These are phyloP conservation scores for Hypsizygus ulmarius DNA, from an alignment of 1,284 basidiomycete species.

Conservation along the genomic window DNA sequence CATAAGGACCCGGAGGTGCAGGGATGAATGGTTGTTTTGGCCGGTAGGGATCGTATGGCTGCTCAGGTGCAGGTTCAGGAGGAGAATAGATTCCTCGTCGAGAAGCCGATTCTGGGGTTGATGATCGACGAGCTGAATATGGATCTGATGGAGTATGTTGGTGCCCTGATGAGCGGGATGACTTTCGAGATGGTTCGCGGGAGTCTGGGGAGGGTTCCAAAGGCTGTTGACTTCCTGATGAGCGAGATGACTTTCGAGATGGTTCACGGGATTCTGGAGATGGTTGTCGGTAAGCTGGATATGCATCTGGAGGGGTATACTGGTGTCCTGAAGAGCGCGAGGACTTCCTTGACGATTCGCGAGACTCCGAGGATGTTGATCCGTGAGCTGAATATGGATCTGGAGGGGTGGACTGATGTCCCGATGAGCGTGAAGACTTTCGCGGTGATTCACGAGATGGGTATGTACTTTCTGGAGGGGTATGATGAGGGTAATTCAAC, in stretches of 20 bases:
- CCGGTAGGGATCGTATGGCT: too few relatives aligned
- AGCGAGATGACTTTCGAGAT: neutral
- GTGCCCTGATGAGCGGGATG: neutral
- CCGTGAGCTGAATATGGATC: constrained; percentile 2
- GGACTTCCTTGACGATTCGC: neutral
- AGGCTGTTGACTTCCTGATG: neutral
- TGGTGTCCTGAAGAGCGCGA: constrained; percentile 11
- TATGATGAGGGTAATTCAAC: constrained; percentile 3
- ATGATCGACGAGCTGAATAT: neutral
- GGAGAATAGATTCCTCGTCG: too few relatives aligned
- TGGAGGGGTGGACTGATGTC: constrained; percentile 3
- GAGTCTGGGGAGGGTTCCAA: too few relatives aligned
- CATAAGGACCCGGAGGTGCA: too few relatives aligned
- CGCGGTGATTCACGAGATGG: neutral
- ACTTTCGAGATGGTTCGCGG: neutral
- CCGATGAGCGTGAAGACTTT: neutral
- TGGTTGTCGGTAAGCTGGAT: constrained; percentile 2
- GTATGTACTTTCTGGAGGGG: constrained; percentile 7
- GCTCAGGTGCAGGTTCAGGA: too few relatives aligned
- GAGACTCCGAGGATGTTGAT: neutral
- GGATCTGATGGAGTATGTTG: constrained; percentile 9
- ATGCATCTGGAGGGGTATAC: constrained; percentile 18
- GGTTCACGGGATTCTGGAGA: constrained; percentile 5
- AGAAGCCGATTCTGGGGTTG: constrained; percentile 2
- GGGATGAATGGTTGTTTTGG: too few relatives aligned